Evolutionary conservation across 768 basidiomycete species (phyloP).

Genomic region (Lactarius trivialis): DNA sequence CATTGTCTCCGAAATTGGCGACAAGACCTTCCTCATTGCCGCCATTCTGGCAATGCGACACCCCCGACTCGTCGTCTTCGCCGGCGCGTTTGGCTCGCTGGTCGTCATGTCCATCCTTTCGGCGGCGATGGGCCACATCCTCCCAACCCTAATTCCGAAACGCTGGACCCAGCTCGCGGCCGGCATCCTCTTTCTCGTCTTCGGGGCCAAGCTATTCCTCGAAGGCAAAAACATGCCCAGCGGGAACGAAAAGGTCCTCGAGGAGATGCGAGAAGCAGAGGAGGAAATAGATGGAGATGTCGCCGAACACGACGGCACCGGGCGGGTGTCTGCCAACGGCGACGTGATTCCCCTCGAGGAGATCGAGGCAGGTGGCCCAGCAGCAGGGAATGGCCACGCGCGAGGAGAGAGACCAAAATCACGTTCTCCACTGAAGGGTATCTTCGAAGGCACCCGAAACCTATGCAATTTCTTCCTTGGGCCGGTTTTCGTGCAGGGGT

Average conservation of each 20-base stretch:
- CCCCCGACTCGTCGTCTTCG: conserved; percentile 77
- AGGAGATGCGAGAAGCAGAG: conserved; percentile 95
- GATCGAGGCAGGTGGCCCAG: conserved; percentile 61
- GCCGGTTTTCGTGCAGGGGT: conserved; percentile 93
- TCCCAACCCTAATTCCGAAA: conserved; percentile 77
- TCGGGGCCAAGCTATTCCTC: conserved; percentile 83
- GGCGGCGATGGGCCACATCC: conserved; percentile 86
- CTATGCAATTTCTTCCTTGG: conserved; percentile 77
- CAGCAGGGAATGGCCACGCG: conserved; percentile 13
- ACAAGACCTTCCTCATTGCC: conserved; percentile 88
- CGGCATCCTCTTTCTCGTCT: conserved; percentile 78
- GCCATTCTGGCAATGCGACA: conserved; percentile 93
- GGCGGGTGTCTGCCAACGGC: conserved; percentile 28
- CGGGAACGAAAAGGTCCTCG: conserved; percentile 76
- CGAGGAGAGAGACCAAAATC: conserved; percentile 21
- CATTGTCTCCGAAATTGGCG: conserved; percentile 88
- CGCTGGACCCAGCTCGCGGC: conserved; percentile 50
- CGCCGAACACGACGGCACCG: conserved; percentile 42
- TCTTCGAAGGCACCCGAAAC: conserved; percentile 65
- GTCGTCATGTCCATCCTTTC: conserved; percentile 91
- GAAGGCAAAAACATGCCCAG: conserved; percentile 77
- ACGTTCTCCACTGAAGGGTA: conserved; percentile 26
- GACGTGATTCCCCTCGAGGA: conserved; percentile 59
- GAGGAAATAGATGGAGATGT: conserved; percentile 89
- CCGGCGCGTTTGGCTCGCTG: conserved; percentile 82